Percentiles rank a stretch among this genome's conserved stretches.
phyloP scores from a whole-genome alignment of 106 monocot genomes.

The Acorus calamus region DNA sequence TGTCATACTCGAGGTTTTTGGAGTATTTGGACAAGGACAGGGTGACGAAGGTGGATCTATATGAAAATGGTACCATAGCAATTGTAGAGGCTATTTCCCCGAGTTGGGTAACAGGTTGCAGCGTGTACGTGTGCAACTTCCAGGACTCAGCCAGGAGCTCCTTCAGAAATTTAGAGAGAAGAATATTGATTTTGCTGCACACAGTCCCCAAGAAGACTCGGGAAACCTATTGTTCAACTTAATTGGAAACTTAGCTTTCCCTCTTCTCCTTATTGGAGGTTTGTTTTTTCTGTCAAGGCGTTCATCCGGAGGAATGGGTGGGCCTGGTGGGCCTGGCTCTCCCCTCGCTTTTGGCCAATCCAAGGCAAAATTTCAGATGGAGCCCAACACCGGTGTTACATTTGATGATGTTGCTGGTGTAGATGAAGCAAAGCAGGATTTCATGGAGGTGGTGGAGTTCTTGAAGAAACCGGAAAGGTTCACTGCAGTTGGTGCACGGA shows the following conservation, averaged over 20 bases:
- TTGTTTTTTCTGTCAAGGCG: conserved; percentile 86
- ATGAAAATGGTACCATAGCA: conserved; percentile 95
- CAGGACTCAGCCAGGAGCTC: conserved; percentile 85
- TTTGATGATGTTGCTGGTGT: conserved; percentile 98
- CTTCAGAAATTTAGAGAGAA: conserved; percentile 90
- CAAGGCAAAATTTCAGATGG: conserved; percentile 98
- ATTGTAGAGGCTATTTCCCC: conserved; percentile 88
- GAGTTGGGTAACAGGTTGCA: conserved; percentile 59
- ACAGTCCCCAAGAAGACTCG: conserved; percentile 72
- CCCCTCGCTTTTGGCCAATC: conserved; percentile 86
- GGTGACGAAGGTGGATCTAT: conserved; percentile 81
- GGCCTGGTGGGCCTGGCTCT: conserved; percentile 82
- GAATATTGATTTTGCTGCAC: conserved; percentile 94
- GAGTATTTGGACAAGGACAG: conserved; percentile 94
- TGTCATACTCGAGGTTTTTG: conserved; percentile 94
- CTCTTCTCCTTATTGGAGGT: conserved; percentile 79
- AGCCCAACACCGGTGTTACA: conserved; percentile 96
- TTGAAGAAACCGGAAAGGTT: conserved; percentile 98
- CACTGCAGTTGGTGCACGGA: conserved; percentile 92
- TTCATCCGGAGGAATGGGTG: conserved; percentile 74
- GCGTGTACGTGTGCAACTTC: conserved; percentile 91
- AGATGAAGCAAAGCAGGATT: conserved; percentile 98
- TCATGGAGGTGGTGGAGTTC: conserved; percentile 99
- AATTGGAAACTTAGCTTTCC: conserved; percentile 91
- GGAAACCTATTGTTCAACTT: conserved; percentile 80